Conservation (phyloP, 2,329 filamentous ascomycete genomes). For the Colletotrichum plurivorum region DNA sequence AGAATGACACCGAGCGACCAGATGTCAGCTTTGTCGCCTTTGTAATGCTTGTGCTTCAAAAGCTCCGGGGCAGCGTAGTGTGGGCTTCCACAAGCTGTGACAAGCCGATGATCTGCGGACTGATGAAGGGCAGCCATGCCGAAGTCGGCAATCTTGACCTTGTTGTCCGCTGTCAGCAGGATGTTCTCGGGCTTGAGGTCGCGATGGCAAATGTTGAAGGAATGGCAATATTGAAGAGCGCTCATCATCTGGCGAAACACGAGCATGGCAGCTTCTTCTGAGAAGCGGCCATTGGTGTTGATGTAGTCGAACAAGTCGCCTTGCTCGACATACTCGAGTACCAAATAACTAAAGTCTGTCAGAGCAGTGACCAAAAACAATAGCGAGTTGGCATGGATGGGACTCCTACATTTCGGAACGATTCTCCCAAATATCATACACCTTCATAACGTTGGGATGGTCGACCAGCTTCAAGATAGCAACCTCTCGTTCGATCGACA, state of each 20-base stretch:
- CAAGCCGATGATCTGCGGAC: constrained; percentile 81
- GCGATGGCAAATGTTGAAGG: constrained; percentile 94
- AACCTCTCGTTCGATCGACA: constrained; percentile 93
- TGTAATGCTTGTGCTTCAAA: constrained; percentile 82
- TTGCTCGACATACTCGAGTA: constrained; percentile 89
- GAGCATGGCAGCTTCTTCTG: constrained; percentile 84
- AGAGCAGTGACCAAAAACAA: constrained; percentile 42
- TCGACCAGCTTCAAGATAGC: constrained; percentile 97
- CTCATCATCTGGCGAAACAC: constrained; percentile 96
- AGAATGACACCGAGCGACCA: constrained; percentile 96
- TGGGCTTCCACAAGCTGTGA: constrained; percentile 94
- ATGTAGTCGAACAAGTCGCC: constrained; percentile 91
- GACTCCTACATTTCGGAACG: constrained; percentile 86
- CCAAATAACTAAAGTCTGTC: constrained; percentile 79
- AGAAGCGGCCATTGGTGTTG: constrained; percentile 78
- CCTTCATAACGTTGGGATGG: constrained; percentile 92
- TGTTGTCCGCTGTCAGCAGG: constrained; percentile 80
- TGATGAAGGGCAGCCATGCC: constrained; percentile 96
- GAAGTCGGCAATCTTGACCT: constrained; percentile 96
- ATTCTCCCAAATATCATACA: constrained; percentile 99
- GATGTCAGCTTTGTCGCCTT: constrained; percentile 88
- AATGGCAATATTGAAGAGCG: constrained; percentile 92
- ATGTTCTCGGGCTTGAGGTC: constrained; percentile 99
- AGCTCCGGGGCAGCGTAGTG: constrained; percentile 97
- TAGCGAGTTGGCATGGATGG: not conserved